A percentile compares a stretch with the other conserved stretches of the same genome.
Evolutionary conservation across 768 basidiomycete species (phyloP).

Genomic region (Tulasnella sp.): DNA sequence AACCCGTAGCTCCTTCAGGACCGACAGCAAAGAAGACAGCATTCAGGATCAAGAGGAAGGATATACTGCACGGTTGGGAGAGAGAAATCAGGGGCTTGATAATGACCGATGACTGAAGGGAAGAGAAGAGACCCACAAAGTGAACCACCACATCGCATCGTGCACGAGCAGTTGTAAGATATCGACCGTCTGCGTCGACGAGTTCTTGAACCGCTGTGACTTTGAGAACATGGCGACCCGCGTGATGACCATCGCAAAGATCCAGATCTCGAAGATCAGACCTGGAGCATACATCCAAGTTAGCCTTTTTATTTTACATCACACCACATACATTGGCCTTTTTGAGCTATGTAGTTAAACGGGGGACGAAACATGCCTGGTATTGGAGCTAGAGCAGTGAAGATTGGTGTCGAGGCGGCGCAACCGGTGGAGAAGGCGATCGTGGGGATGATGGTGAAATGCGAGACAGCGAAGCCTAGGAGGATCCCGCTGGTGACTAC

Average conservation of each 20-base stretch:
- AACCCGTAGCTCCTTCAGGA: neutral
- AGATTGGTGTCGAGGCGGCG: neutral
- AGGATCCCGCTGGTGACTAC: neutral
- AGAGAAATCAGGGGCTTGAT: too few species aligned
- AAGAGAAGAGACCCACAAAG: neutral
- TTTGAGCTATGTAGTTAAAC: neutral
- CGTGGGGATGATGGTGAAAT: neutral
- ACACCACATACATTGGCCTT: too few species aligned
- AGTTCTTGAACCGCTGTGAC: neutral
- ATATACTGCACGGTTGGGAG: neutral
- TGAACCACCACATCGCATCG: conserved; percentile 12
- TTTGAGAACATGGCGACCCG: neutral
- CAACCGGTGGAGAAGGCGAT: conserved; percentile 1
- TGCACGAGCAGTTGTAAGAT: conserved; percentile 1
- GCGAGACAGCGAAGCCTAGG: neutral
- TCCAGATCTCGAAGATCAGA: conserved; percentile 7
- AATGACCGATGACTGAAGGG: neutral
- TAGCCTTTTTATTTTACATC: too few species aligned
- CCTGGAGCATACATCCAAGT: neutral
- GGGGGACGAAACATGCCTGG: conserved; percentile 1
- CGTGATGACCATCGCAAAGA: neutral
- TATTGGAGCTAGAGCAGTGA: neutral
- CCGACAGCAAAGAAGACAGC: neutral
- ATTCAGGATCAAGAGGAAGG: conserved; percentile 5
- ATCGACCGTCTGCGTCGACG: neutral